Evolutionary conservation across 148 eudicot genomes (phyloP).

Genomic region (Diospyros lotus): DNA sequence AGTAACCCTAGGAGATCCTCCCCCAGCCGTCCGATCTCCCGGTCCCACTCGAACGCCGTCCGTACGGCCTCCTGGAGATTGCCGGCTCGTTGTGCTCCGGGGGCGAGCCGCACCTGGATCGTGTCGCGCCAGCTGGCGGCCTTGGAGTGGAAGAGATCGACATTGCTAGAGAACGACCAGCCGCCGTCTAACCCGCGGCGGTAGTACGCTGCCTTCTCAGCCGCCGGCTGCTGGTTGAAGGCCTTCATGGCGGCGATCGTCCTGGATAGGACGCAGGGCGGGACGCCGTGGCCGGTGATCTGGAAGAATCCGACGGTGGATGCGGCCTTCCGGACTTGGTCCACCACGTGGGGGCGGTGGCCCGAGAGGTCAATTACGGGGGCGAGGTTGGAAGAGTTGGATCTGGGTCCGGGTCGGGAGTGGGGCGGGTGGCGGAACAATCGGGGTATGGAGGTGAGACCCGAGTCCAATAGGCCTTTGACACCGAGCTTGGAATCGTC

Average conservation of each 20-base stretch:
- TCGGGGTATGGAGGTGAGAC: constrained; percentile 47
- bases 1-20: constrained; percentile 24
- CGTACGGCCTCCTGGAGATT: constrained; percentile 33
- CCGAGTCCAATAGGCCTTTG: constrained; percentile 72
- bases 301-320: constrained; percentile 59
- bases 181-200: constrained; percentile 29
- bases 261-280: constrained; percentile 17
- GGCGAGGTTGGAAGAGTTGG: constrained; percentile 7
- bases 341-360: constrained; percentile 27
- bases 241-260: constrained; percentile 23
- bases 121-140: constrained; percentile 85
- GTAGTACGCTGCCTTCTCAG: constrained; percentile 28
- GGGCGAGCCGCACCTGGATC: constrained; percentile 31
- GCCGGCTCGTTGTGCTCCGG: constrained; percentile 15
- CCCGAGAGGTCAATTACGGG: constrained; percentile 52
- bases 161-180: constrained; percentile 37
- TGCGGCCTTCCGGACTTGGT: constrained; percentile 34
- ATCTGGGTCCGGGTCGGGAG: constrained; percentile 15
- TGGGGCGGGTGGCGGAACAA: constrained; percentile 56
- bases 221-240: constrained; percentile 46
- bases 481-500: constrained; percentile 69
- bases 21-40: constrained; percentile 12
- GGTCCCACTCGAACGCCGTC: constrained; percentile 28
- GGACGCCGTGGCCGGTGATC: constrained; percentile 52
- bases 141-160: constrained; percentile 49